phyloP scores from a whole-genome alignment of 164 flowering plant genomes.

The Berberis vulgaris region DNA sequence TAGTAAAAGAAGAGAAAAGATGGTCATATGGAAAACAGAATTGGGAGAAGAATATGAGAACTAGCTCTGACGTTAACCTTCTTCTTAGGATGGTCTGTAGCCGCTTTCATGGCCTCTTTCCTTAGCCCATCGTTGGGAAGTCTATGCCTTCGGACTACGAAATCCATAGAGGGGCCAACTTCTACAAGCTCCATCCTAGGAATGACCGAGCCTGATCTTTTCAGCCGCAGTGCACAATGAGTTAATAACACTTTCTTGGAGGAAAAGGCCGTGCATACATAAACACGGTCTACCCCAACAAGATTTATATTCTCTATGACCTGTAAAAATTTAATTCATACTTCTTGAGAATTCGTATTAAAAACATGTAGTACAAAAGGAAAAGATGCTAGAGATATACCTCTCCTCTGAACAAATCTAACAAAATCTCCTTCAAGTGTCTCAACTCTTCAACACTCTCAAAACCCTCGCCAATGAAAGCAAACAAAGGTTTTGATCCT shows the following conservation, averaged over 20 bases:
- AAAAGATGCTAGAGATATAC: slow-evolving; percentile 20
- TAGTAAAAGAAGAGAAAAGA: background rate
- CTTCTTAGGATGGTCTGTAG: slow-evolving; percentile 56
- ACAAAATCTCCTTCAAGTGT: slow-evolving; percentile 85
- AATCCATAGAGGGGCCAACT: slow-evolving; percentile 96
- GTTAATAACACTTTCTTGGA: slow-evolving; percentile 56
- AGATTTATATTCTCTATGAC: slow-evolving; percentile 76
- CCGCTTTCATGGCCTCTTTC: slow-evolving; percentile 72
- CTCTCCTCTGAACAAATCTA: slow-evolving; percentile 82
- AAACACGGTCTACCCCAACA: slow-evolving; percentile 75
- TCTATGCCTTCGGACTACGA: slow-evolving; percentile 82
- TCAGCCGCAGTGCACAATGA: slow-evolving; percentile 80
- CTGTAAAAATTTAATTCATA: slow-evolving; percentile 28
- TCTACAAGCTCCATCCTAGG: slow-evolving; percentile 88
- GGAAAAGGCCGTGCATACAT: slow-evolving; percentile 73
- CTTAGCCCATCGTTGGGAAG: slow-evolving; percentile 60
- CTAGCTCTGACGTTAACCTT: slow-evolving; percentile 36
- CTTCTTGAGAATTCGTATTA: background rate
- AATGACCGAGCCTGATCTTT: slow-evolving; percentile 75
- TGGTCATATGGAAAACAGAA: background rate
- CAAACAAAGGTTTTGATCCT: slow-evolving; percentile 85
- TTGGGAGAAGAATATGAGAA: too few relatives aligned
- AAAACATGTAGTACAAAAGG: background rate
- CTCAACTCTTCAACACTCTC: slow-evolving; percentile 73
- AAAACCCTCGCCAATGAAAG: slow-evolving; percentile 84